phyloP scores from a whole-genome alignment of 139 green algal genomes.

The Tetradesmus obliquus region DNA sequence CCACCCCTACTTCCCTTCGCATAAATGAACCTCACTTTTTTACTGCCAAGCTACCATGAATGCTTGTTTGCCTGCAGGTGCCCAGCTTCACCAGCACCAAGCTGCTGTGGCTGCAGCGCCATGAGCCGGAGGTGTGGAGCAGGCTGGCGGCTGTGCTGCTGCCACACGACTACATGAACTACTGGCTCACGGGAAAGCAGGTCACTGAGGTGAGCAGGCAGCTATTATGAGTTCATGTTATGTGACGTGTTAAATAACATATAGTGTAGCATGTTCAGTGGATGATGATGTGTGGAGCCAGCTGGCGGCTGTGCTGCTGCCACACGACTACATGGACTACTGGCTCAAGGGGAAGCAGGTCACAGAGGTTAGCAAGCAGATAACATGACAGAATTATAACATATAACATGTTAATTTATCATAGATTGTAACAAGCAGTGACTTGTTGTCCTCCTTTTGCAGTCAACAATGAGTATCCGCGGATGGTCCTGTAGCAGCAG shows the following conservation, averaged over 20 bases:
- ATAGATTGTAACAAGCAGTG: no score
- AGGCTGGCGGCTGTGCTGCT: conserved; percentile 73
- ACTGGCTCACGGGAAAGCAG: conserved; percentile 57
- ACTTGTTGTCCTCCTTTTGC: no score
- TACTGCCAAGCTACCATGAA: no score
- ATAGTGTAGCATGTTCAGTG: no score
- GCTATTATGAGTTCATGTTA: not conserved
- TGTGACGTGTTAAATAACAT: no score
- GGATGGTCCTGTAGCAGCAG: no score
- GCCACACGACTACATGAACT: conserved; percentile 93
- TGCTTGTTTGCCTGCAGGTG: conserved; percentile 46
- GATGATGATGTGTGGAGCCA: conserved; percentile 60
- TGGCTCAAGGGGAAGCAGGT: conserved; percentile 55
- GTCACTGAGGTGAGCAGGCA: conserved; percentile 44
- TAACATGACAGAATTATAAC: not conserved
- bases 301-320: conserved; percentile 76
- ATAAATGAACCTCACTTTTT: no score
- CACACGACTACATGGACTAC: conserved; percentile 90
- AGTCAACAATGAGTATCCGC: no score
- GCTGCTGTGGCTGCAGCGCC: conserved; percentile 87
- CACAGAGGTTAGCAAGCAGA: conserved; percentile 43
- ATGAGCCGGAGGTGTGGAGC: conserved; percentile 82
- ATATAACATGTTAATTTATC: no score
- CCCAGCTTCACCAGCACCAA: conserved; percentile 90
- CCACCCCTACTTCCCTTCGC: no score